Evolutionary conservation across 2,329 filamentous ascomycete genomes (phyloP).

Genomic region (Piedraia hortae): DNA sequence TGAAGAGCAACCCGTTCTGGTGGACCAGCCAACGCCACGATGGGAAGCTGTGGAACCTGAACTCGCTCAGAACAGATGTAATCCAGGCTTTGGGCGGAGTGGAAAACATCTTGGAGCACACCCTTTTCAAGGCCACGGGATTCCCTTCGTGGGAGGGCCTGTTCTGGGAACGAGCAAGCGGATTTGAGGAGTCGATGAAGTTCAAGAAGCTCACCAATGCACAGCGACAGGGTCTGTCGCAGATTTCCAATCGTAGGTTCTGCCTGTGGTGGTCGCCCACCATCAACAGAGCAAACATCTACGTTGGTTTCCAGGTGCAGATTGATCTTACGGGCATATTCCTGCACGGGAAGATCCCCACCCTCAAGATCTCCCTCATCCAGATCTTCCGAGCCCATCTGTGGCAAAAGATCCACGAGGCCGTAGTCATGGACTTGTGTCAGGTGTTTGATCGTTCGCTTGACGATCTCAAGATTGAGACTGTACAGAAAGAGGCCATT

Average conservation of each 20-base stretch:
- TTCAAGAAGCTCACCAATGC: conserved; percentile 98
- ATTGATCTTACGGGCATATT: conserved; percentile 95
- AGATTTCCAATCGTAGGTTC: conserved; percentile 95
- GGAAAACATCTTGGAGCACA: conserved; percentile 92
- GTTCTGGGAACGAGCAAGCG: conserved; percentile 35
- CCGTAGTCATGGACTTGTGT: conserved; percentile 93
- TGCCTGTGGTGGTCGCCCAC: conserved; percentile 76
- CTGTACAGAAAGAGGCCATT: conserved; percentile 95
- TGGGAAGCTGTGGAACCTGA: conserved; percentile 90
- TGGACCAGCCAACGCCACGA: conserved; percentile 52
- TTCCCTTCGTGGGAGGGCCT: conserved; percentile 80
- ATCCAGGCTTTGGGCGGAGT: conserved; percentile 92
- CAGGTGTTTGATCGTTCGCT: conserved; percentile 96
- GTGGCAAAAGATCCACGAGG: conserved; percentile 99
- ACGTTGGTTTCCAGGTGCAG: conserved; percentile 97
- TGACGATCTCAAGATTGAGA: conserved; percentile 85
- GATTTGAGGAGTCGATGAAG: conserved; percentile 2
- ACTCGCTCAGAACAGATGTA: conserved; percentile 84
- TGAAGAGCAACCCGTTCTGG: conserved; percentile 29
- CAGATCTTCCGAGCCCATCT: conserved; percentile 98
- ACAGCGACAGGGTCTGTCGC: conserved; percentile 84
- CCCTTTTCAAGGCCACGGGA: conserved; percentile 73
- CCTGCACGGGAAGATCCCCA: conserved; percentile 95
- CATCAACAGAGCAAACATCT: conserved; percentile 47
- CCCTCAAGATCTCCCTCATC: conserved; percentile 88